Conservation (phyloP, 345 rosid genomes). For the Salix exigua region DNA sequence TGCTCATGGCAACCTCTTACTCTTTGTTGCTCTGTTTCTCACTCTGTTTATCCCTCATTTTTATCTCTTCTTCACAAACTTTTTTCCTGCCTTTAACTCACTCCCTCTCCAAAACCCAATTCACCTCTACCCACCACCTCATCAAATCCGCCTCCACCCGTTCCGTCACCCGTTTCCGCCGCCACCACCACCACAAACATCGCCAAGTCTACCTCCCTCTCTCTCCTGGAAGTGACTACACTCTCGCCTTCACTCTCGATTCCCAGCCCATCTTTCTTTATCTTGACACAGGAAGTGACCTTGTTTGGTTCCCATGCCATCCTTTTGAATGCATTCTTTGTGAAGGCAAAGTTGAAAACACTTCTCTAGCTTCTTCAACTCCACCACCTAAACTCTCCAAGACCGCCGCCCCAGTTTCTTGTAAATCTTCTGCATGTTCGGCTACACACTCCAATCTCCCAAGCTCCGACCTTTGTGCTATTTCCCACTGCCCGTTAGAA, state of each 20-base stretch:
- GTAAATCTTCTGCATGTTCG: conserved; percentile 71
- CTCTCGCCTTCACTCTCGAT: conserved; percentile 61
- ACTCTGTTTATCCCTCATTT: conserved; percentile 20
- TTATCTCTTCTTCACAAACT: conserved; percentile 25
- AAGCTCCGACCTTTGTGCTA: conserved; percentile 75
- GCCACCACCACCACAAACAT: conserved; percentile 29
- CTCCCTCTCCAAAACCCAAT: conserved; percentile 58
- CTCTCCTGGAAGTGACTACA: conserved; percentile 83
- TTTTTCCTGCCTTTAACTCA: conserved; percentile 55
- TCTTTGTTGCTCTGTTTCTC: conserved; percentile 25
- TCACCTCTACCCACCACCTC: conserved; percentile 64
- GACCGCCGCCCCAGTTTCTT: conserved; percentile 47
- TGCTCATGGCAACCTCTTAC: conserved; percentile 32
- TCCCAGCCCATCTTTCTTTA: conserved; percentile 57
- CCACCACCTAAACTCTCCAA: conserved; percentile 42
- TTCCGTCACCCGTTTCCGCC: conserved; percentile 68
- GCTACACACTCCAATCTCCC: conserved; percentile 69
- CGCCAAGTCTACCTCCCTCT: conserved; percentile 77
- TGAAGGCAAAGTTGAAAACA: conserved; percentile 48
- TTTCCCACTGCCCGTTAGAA: conserved; percentile 75
- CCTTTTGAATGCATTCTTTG: conserved; percentile 91
- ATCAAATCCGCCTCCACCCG: conserved; percentile 71
- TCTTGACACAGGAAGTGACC: conserved; percentile 94
- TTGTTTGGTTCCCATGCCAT: conserved; percentile 92
- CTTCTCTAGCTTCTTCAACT: conserved; percentile 17